Evolutionary conservation across 768 basidiomycete species (phyloP).

Genomic region (Xerocomellus dryophilus): DNA sequence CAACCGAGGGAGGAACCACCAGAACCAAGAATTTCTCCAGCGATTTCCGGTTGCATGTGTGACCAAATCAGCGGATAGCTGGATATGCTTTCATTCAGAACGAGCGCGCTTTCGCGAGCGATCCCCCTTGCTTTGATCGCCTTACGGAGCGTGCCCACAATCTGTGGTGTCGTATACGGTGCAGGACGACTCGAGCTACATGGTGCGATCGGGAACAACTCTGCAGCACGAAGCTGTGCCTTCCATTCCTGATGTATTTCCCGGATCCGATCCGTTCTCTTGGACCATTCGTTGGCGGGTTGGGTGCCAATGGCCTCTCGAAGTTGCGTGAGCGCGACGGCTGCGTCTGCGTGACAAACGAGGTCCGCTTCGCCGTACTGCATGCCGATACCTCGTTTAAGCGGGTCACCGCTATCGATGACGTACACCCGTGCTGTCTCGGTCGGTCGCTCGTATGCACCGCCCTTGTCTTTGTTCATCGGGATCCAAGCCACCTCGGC

Average conservation of each 20-base stretch:
- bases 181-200: slow-evolving; percentile 15
- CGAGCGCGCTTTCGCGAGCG: slow-evolving; percentile 41
- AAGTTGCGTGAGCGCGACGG: slow-evolving; percentile 50
- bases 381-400: slow-evolving; percentile 48
- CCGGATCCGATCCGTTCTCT: slow-evolving; percentile 17
- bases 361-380: slow-evolving; percentile 55
- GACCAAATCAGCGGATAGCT: slow-evolving; percentile 54
- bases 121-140: slow-evolving; percentile 33
- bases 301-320: slow-evolving; percentile 19
- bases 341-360: slow-evolving; percentile 55
- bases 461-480: slow-evolving; percentile 37
- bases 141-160: slow-evolving; percentile 48
- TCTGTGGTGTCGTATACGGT: slow-evolving; percentile 42
- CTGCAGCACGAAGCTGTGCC: slow-evolving; percentile 29
- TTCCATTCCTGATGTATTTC: slow-evolving; percentile 29
- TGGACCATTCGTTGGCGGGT: slow-evolving; percentile 7
- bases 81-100: slow-evolving; percentile 64
- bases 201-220: slow-evolving; percentile 24
- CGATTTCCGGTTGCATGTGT: slow-evolving; percentile 50
- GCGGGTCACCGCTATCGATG: slow-evolving; percentile 59
- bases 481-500: slow-evolving; percentile 66
- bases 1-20: slow-evolving; percentile 70
- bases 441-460: slow-evolving; percentile 34
- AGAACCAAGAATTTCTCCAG: slow-evolving; percentile 52
- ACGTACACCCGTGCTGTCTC: slow-evolving; percentile 51